These are phyloP conservation scores for Thymus quinquecostatus DNA, from an alignment of 257 asterid genomes.

Conservation along the genomic window DNA sequence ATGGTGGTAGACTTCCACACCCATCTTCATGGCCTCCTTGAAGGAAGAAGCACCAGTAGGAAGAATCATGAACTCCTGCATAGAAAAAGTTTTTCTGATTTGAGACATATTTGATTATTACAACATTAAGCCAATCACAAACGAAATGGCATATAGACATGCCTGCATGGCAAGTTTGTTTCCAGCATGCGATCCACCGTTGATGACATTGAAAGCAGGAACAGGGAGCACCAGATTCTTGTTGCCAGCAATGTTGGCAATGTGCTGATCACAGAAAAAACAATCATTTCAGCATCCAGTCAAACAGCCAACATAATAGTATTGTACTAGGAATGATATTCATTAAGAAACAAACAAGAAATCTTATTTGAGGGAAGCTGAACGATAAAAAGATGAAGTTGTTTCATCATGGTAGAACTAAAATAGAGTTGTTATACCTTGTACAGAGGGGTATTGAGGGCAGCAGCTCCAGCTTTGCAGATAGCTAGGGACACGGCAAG, in stretches of 20 bases:
- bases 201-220: conserved; percentile 97
- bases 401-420: background rate
- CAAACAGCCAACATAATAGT: background rate
- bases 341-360: background rate
- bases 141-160: conserved; percentile 25
- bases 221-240: conserved; percentile 93
- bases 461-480: conserved; percentile 95
- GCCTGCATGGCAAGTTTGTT: conserved; percentile 99
- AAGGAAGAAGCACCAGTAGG: conserved; percentile 94
- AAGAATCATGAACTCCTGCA: conserved; percentile 96
- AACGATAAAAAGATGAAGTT: background rate
- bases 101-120: background rate
- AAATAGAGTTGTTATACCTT: conserved; percentile 52
- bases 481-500: conserved; percentile 96
- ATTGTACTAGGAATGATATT: background rate
- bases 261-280: conserved; percentile 63
- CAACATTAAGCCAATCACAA: background rate
- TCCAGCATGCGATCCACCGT: conserved; percentile 99
- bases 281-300: conserved; percentile 1
- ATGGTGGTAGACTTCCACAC: conserved; percentile 94
- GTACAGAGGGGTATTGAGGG: conserved; percentile 72
- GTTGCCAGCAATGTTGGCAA: conserved; percentile 95
- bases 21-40: conserved; percentile 99
- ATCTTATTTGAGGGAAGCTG: background rate
- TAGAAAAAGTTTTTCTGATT: conserved; percentile 13